Evolutionary conservation across 129 eudicot genomes (phyloP).

Genomic region (Sambucus nigra): DNA sequence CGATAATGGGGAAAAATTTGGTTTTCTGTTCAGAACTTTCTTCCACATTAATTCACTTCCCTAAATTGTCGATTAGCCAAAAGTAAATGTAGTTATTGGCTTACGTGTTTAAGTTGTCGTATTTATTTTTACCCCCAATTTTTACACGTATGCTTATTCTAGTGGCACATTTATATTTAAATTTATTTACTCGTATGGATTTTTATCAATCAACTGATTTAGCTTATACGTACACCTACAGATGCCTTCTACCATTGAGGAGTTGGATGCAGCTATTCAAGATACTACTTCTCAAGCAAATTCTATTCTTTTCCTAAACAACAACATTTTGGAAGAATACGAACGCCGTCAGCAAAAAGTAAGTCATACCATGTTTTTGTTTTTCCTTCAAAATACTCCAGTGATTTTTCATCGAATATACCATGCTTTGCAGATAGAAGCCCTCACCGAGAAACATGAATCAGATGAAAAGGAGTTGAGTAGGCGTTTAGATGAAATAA

Average conservation of each 20-base stretch:
- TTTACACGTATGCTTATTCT: too few relatives aligned
- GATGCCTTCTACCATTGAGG: conserved; percentile 93
- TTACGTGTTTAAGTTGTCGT: too few relatives aligned
- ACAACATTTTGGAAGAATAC: conserved; percentile 75
- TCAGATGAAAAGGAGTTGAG: conserved; percentile 48
- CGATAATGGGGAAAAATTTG: too few relatives aligned
- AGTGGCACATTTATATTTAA: too few relatives aligned
- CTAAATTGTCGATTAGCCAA: too few relatives aligned
- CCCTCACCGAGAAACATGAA: conserved; percentile 45
- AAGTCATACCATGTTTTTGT: conserved; percentile 1
- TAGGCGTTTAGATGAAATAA: conserved; percentile 39
- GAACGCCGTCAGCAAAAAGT: conserved; percentile 76
- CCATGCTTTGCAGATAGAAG: conserved; percentile 52
- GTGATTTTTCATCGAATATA: conserved; percentile 4
- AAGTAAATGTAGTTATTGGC: too few relatives aligned
- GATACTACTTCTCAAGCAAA: conserved; percentile 77
- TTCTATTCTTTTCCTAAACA: conserved; percentile 60
- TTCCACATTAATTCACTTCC: too few relatives aligned
- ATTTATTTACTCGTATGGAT: too few relatives aligned
- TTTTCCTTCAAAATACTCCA: not conserved
- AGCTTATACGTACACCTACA: conserved; percentile 21
- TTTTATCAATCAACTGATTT: too few relatives aligned
- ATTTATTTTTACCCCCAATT: too few relatives aligned
- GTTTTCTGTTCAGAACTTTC: too few relatives aligned
- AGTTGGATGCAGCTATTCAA: conserved; percentile 67